phyloP scores from a whole-genome alignment of 2,329 filamentous ascomycete species.

The Aspergillus ruber region DNA sequence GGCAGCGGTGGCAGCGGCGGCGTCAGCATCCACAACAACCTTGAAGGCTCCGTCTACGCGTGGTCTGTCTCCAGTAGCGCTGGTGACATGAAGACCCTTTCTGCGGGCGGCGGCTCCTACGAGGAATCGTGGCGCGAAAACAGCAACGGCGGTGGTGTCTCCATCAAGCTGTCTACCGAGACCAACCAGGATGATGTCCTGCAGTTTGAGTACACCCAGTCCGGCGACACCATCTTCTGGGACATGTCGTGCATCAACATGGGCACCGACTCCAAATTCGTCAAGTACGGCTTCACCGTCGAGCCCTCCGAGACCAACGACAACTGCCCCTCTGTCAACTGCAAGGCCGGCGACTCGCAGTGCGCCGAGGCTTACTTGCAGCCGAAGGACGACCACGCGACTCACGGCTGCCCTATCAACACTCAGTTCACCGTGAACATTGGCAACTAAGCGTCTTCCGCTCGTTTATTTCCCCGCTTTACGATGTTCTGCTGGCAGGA shows the following conservation, averaged over 20 bases:
- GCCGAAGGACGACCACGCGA: constrained; percentile 36
- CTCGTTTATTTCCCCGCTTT: not conserved
- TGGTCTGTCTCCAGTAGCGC: constrained; percentile 34
- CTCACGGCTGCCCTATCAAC: constrained; percentile 33
- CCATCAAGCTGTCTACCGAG: constrained; percentile 35
- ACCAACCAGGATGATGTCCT: constrained; percentile 29
- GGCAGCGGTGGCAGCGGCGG: constrained; percentile 21
- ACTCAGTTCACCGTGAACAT: constrained; percentile 29
- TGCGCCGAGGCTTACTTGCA: constrained; percentile 36
- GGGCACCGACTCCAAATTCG: constrained; percentile 22
- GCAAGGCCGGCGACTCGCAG: constrained; percentile 26
- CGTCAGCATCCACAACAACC: constrained; percentile 35
- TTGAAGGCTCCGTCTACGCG: constrained; percentile 31
- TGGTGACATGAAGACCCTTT: constrained; percentile 29
- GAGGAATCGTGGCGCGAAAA: constrained; percentile 29
- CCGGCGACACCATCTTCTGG: constrained; percentile 27
- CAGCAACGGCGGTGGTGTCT: constrained; percentile 35
- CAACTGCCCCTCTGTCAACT: constrained; percentile 30
- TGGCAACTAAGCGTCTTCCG: constrained; percentile 11
- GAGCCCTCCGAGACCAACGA: constrained; percentile 17
- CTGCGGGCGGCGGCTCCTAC: constrained; percentile 28
- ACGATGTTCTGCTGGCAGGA: not conserved
- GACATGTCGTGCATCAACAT: constrained; percentile 33
- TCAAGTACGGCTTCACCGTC: constrained; percentile 30
- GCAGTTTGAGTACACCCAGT: constrained; percentile 36